A percentile compares a stretch with the other conserved stretches of the same genome.
Conservation (phyloP, 2,329 filamentous ascomycete species). For the Sporothrix schenckii region DNA sequence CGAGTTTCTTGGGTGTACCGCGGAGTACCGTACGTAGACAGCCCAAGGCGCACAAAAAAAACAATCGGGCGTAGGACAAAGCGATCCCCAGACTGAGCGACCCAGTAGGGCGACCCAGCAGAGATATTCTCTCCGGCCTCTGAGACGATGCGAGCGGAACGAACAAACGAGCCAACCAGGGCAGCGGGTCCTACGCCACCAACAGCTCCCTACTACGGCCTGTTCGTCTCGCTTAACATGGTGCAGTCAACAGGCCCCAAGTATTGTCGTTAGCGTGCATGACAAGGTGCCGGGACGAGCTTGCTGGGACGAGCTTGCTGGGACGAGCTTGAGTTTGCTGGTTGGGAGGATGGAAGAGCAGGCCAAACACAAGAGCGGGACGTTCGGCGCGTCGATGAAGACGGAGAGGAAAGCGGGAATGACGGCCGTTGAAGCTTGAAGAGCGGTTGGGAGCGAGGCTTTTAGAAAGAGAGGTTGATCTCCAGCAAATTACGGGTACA, state of each 20-base stretch:
- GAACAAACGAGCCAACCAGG: conserved; percentile 9
- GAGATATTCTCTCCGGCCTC: background rate
- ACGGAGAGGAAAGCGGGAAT: background rate
- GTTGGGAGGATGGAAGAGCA: too few species aligned
- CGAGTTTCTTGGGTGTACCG: background rate
- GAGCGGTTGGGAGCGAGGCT: too few species aligned
- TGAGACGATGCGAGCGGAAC: background rate
- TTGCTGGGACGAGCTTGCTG: too few species aligned
- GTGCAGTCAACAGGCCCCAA: background rate
- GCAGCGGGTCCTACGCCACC: background rate
- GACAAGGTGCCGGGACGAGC: too few species aligned
- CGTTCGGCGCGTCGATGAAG: too few species aligned
- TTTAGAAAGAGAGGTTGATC: background rate
- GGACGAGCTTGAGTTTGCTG: too few species aligned
- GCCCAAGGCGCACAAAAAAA: background rate
- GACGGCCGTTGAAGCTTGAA: too few species aligned
- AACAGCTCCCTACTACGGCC: background rate
- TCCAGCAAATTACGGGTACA: conserved; percentile 7
- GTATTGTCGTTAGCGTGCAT: background rate
- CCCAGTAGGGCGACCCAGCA: background rate
- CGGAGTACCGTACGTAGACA: background rate
- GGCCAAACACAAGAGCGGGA: too few species aligned
- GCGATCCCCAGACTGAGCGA: background rate
- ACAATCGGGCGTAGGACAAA: background rate
- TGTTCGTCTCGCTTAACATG: conserved; percentile 12